Percentiles rank a stretch among this genome's conserved stretches.
Conservation (phyloP, 768 basidiomycete species). For the Galerina sulciceps region DNA sequence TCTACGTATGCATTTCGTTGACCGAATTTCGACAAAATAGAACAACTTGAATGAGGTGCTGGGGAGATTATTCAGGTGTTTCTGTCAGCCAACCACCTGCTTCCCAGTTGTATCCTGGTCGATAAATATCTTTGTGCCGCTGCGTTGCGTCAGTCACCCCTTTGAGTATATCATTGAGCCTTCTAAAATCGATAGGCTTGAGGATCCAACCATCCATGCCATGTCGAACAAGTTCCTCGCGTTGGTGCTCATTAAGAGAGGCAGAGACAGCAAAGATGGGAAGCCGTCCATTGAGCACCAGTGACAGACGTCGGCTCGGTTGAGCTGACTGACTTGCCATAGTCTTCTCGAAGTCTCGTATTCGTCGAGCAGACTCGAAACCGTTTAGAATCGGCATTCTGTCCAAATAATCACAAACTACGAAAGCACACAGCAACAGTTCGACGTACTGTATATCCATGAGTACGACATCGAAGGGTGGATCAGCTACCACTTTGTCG, state of each 20-base stretch:
- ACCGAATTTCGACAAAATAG: neutral
- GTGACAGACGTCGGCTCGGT: constrained; percentile 39
- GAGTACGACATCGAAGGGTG: constrained; percentile 70
- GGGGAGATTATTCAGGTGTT: neutral
- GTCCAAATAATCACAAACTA: neutral
- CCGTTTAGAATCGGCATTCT: constrained; percentile 86
- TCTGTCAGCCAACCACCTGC: constrained; percentile 60
- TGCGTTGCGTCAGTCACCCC: constrained; percentile 60
- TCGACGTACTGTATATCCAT: constrained; percentile 81
- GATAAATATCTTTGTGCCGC: constrained; percentile 57
- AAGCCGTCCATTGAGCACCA: constrained; percentile 62
- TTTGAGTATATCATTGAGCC: constrained; percentile 58
- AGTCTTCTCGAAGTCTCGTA: constrained; percentile 59
- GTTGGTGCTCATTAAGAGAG: constrained; percentile 63
- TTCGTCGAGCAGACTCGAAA: constrained; percentile 67
- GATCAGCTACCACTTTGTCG: constrained; percentile 59
- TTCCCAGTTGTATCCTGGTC: constrained; percentile 60
- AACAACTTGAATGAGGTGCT: too few species aligned
- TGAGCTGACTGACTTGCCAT: constrained; percentile 4
- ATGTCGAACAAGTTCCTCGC: constrained; percentile 50
- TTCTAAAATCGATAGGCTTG: constrained; percentile 81
- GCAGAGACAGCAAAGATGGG: constrained; percentile 87
- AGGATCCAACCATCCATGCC: constrained; percentile 85
- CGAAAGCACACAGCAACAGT: neutral
- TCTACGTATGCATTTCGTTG: neutral